Evolutionary conservation across 2,329 filamentous ascomycete genomes (phyloP).

Genomic region (Colletotrichum somersetense): DNA sequence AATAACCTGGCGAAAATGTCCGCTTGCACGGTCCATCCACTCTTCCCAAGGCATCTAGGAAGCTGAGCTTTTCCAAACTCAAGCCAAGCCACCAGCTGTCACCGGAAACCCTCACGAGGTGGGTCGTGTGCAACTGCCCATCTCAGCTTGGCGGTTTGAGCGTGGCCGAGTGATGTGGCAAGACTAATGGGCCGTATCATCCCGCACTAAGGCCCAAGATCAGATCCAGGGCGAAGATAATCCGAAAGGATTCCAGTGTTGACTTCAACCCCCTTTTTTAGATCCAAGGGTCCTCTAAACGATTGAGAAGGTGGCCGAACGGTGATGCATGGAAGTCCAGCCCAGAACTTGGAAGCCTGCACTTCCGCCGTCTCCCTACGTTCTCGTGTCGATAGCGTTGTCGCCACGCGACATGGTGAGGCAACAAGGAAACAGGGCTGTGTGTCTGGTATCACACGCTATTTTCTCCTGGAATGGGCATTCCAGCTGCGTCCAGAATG

Average conservation of each 20-base stretch:
- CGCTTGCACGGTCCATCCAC: constrained; percentile 5
- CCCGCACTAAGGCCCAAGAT: not conserved
- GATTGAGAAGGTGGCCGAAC: constrained; percentile 29
- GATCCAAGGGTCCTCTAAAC: not conserved
- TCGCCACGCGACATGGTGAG: constrained; percentile 16
- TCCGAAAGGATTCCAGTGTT: constrained; percentile 27
- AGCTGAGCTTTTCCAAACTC: constrained; percentile 16
- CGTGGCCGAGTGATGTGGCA: constrained; percentile 30
- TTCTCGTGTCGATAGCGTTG: constrained; percentile 25
- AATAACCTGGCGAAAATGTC: not conserved
- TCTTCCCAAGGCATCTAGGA: not conserved
- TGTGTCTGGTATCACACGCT: constrained; percentile 4
- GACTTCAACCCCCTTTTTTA: not conserved
- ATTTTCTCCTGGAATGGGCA: constrained; percentile 6
- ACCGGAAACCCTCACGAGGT: constrained; percentile 3
- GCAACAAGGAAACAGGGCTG: constrained; percentile 25
- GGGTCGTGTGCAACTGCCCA: constrained; percentile 24
- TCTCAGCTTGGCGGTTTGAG: constrained; percentile 38
- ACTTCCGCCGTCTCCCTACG: constrained; percentile 26
- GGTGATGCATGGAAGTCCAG: constrained; percentile 36
- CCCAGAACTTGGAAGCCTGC: constrained; percentile 17
- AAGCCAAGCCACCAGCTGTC: constrained; percentile 32
- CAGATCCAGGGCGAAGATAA: constrained; percentile 7
- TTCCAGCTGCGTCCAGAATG: constrained; percentile 23
- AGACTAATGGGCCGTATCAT: constrained; percentile 16